Evolutionary conservation across 148 eudicot genomes (phyloP), one percentile per base, ranked within the genome.

Genomic region (Agrostemma githago): DNA sequence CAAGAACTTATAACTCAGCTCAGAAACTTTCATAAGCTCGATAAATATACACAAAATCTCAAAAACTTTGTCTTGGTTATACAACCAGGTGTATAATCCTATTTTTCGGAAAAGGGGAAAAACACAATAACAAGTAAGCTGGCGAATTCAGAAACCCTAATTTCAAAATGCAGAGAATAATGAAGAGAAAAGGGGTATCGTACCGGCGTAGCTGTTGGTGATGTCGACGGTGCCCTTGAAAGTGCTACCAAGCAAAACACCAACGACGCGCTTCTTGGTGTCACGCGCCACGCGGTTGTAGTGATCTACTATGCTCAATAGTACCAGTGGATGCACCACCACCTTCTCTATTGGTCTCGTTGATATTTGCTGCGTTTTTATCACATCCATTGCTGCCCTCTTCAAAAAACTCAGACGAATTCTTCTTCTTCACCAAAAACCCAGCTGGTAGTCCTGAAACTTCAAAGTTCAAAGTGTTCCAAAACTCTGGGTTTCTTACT

Each of bases 281-380:
- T 92, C 99, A 62, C 95, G 91, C 8, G 99, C 99, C 51, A 92
- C 97, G 20, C 99, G 82, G 67, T 95, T 92, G 88, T 92, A 95
- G 86, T 95, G 93, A 73, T 95, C 99, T 57, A 95, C 99, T 68
- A 90, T 88, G 85, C 99, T 95, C 8, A 95, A 87, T 2, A 95
- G 84, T 6, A 95, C 99, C 12, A 95, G 82, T 0, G 99, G 99
- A 37, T 95, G 99, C 2, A 95, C 99, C 34, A 95, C 86, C 78
- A 92, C 99, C 72, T 92, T 95, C 84, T 90, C 92, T 62, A 95
- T 87, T 73, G 96, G 85, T 4, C 89, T 72, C 2, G 88, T 66
- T 3, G 96, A 87, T 48, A 95, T 85, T 68, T 95, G 99, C 79
- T 95, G 99, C 66, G 97, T 80, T 72, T 95, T 95, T 15, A 95